Conservation (phyloP, 2,329 filamentous ascomycete species). For the Aspergillus chevalieri region DNA sequence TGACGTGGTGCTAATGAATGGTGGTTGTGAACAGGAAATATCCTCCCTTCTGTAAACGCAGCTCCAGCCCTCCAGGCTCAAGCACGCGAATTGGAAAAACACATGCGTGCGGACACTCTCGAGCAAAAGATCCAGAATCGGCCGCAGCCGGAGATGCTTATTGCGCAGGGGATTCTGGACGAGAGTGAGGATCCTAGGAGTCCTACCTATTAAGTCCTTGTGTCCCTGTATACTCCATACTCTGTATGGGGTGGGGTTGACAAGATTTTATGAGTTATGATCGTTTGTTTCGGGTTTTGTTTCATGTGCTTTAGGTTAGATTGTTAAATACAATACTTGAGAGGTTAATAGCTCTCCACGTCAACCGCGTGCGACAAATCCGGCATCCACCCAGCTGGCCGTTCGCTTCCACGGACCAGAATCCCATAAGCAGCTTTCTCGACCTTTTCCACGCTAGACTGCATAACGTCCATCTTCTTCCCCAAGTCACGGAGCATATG, state of each 20-base stretch:
- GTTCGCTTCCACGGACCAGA: conserved; percentile 76
- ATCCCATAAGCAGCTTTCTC: conserved; percentile 86
- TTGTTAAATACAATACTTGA: too few species aligned
- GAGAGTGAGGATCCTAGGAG: conserved; percentile 50
- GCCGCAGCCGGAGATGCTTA: conserved; percentile 67
- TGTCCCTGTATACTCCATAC: neutral
- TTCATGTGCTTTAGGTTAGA: too few species aligned
- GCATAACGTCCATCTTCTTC: conserved; percentile 82
- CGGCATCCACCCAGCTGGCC: conserved; percentile 87
- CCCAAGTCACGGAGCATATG: conserved; percentile 56
- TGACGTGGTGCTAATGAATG: conserved; percentile 5
- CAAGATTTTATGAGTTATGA: neutral
- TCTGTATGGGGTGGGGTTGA: neutral
- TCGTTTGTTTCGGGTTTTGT: neutral
- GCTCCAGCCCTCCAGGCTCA: conserved; percentile 74
- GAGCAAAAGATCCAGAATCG: conserved; percentile 80
- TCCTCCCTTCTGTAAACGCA: conserved; percentile 70
- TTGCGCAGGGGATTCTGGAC: conserved; percentile 73
- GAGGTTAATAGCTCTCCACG: conserved; percentile 19
- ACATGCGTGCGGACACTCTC: conserved; percentile 79
- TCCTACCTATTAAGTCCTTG: neutral
- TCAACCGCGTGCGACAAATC: conserved; percentile 52
- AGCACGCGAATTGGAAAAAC: conserved; percentile 76
- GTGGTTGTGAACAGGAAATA: conserved; percentile 59
- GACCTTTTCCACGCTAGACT: conserved; percentile 85